These are phyloP conservation scores for Sporisorium sorghi DNA, from an alignment of 1,284 basidiomycete species.

Conservation along the genomic window DNA sequence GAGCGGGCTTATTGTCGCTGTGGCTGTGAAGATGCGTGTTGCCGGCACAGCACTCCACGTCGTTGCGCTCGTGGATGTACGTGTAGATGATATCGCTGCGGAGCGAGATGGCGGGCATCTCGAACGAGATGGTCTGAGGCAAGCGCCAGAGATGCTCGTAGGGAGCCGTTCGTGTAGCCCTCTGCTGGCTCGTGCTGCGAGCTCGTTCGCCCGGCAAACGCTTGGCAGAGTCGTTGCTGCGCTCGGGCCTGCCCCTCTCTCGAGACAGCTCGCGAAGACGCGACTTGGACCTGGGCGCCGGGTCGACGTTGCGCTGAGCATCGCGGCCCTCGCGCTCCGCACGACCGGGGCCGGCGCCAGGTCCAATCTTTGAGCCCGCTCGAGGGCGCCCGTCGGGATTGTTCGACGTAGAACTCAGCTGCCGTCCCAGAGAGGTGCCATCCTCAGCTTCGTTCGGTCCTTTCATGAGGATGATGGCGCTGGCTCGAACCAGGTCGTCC, in stretches of 20 bases:
- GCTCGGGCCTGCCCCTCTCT: conserved; percentile 41
- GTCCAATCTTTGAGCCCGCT: conserved; percentile 22
- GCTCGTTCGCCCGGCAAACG: conserved; percentile 28
- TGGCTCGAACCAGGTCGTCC: conserved; percentile 69
- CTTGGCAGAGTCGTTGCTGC: conserved; percentile 28
- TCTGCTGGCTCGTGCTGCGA: conserved; percentile 74
- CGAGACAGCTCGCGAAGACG: conserved; percentile 47
- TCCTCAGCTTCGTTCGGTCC: conserved; percentile 31
- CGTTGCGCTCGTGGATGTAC: conserved; percentile 69
- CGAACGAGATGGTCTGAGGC: conserved; percentile 81
- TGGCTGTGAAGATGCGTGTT: conserved; percentile 57
- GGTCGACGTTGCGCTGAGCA: conserved; percentile 37
- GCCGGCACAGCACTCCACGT: conserved; percentile 70
- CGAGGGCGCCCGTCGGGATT: conserved; percentile 18
- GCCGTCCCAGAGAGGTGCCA: conserved; percentile 50
- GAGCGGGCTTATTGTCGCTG: conserved; percentile 45
- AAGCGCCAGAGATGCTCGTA: conserved; percentile 77
- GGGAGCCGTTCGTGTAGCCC: conserved; percentile 21
- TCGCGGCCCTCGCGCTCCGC: conserved; percentile 44
- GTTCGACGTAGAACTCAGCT: conserved; percentile 52
- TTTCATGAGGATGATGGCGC: conserved; percentile 36
- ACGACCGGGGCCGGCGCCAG: conserved; percentile 4
- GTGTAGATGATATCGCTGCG: conserved; percentile 73
- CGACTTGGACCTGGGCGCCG: conserved; percentile 31
- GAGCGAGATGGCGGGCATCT: conserved; percentile 71